A percentile compares a stretch with the other conserved stretches of the same genome.
Conservation (phyloP, 768 basidiomycete species). For the Melanogaster broomeanus region DNA sequence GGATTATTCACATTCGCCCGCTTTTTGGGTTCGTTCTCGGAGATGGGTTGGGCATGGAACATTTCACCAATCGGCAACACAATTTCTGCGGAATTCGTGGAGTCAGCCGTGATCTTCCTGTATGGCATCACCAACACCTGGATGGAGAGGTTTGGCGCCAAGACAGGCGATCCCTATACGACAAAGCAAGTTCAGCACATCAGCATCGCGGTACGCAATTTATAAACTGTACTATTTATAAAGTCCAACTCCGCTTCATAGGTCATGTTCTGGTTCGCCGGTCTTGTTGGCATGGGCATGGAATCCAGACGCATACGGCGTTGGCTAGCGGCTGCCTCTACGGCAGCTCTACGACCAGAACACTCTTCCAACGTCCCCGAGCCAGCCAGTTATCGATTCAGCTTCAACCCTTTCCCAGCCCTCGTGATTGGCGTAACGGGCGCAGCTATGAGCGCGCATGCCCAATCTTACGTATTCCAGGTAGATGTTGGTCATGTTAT, state of each 20-base stretch:
- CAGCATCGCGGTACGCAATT: constrained; percentile 72
- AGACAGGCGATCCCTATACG: constrained; percentile 79
- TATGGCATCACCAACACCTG: constrained; percentile 93
- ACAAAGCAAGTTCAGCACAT: constrained; percentile 95
- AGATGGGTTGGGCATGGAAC: constrained; percentile 97
- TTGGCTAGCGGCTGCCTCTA: constrained; percentile 67
- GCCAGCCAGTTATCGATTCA: constrained; percentile 70
- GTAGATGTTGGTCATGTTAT: constrained; percentile 30
- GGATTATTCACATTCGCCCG: constrained; percentile 89
- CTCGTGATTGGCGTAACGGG: constrained; percentile 94
- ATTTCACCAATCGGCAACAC: constrained; percentile 50
- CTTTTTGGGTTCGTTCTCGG: constrained; percentile 87
- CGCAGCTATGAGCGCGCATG: constrained; percentile 90
- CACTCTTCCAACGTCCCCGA: constrained; percentile 47
- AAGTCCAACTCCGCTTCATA: constrained; percentile 18
- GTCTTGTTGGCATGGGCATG: constrained; percentile 84
- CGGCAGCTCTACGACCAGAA: constrained; percentile 34
- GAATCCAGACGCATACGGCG: constrained; percentile 74
- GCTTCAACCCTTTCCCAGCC: constrained; percentile 93
- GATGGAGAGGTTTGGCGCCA: constrained; percentile 94
- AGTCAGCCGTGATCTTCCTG: constrained; percentile 78
- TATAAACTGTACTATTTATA: neutral
- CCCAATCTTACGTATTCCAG: constrained; percentile 90
- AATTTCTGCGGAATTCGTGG: constrained; percentile 73
- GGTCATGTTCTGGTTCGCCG: constrained; percentile 96